Base-by-base conservation (phyloP, 2,329 filamentous ascomycete genomes). In the Alternaria sp. region DNA sequence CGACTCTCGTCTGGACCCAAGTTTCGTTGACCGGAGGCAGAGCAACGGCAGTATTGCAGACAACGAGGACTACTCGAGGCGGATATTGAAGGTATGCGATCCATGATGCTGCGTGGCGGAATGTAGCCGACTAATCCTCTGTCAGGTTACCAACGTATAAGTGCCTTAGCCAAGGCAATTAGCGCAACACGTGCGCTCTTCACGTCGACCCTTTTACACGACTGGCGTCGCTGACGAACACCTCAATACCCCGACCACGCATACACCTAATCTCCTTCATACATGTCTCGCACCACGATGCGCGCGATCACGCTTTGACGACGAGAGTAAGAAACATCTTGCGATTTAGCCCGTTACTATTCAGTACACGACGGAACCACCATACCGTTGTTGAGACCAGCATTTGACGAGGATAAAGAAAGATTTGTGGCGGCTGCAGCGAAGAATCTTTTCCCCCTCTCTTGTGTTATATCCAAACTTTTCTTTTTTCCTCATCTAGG, bases 1-100 rank as follows among this genome's bases (percentile, higher is more conserved):
- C 14, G 94, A 98, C 76, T 89, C 91, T 42, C 88, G 94, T 56
- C 88, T 97, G 58, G 94, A 98, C 67, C 93, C 93, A 7, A 89
- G 85, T 57, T 87, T 93, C 66, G 89, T 96, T 86, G 89, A 90
- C 59, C 86, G 93, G 75, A 88, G 94, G 79, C 87, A 94, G 82
- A 97, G 94, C 81, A 92, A 95, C 74, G 94, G 94, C 69, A 97
- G 94, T 80, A 97, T 98, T 79, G 94, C 94, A 53, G 94, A 98
- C 79, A 96, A 97, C 81, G 89, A 96, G 81, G 94, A 98, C 79
- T 98, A 97, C 82, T 97, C 94, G 64, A 89, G 94, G 81, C 91
- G 92, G 81, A 97, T 98, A 80, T 87, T 98, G 75, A 92, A 96
- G 88, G 94, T 96, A 86, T 56, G 57, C 48, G 7, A 22, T 18